Base-by-base conservation (phyloP, 2,329 filamentous ascomycete species). In the Fusarium longipes region DNA sequence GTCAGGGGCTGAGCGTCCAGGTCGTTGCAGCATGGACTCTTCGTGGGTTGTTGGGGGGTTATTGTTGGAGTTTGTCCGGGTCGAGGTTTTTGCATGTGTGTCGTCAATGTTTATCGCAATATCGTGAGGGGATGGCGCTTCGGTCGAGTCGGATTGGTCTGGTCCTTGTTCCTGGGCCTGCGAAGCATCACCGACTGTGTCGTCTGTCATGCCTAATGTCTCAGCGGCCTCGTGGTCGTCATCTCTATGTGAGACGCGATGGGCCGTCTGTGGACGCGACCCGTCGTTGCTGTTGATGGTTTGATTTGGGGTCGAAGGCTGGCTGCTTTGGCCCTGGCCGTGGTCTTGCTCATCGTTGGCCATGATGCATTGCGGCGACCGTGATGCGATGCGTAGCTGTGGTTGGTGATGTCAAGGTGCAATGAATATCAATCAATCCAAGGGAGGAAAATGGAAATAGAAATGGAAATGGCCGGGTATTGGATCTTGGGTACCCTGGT, bases 361-460 rank as follows among this genome's bases (percentile, higher is more conserved):
- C 79, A 81, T 80, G 74, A 71, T 74, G 74, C 76, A 77, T 77
- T 68, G 69, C 73, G 70, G 70, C 69, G 47, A 55, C 65, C 65
- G 51, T 52, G 50, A 55, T 59, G 42, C 36, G 30, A 58, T 30
- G 56, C 36, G 30, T 52, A 32, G 44, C 20, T 60, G 43, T 54
- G 50, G 55, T 60, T 61, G 51, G 50, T 20, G 52, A 55, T 27
- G 30, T 61, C 33, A 51, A 57, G 57, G 33, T 58, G 42, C 53
- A 48, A 22, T 45, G 50, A 24, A 36, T 17, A 30, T 32, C n/a
- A n/a, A 36, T 48, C 40, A 18, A 55, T 36, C 39, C 36, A 51
- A 62, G 55, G 60, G 47, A 57, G 57, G 55, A 57, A 49, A 39
- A 39, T 39, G 36, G 36, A 39, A 36, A 48, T 48, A 48, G 45